Evolutionary conservation across 345 rosid genomes (phyloP).

Genomic region (Abelmoschus esculentus): DNA sequence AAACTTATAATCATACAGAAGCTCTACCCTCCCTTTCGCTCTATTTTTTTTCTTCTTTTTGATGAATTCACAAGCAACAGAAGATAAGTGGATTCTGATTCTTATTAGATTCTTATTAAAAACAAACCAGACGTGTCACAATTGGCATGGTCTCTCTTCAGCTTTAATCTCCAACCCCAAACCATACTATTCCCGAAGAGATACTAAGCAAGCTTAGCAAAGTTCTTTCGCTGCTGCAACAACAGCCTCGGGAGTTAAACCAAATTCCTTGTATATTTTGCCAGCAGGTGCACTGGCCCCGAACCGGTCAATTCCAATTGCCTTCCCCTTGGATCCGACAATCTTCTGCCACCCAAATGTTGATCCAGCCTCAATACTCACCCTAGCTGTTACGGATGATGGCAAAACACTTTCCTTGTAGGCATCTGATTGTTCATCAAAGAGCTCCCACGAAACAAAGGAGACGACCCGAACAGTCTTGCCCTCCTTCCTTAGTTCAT

Average conservation of each 20-base stretch:
- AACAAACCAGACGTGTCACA: conserved; percentile 20
- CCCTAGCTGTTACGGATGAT: conserved; percentile 63
- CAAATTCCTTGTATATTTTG: conserved; percentile 72
- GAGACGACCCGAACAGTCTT: conserved; percentile 92
- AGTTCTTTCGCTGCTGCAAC: conserved; percentile 65
- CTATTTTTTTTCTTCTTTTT: conserved; percentile 18
- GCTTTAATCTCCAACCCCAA: conserved; percentile 15
- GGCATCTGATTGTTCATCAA: conserved; percentile 59
- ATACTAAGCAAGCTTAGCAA: conserved; percentile 18
- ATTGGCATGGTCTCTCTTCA: conserved; percentile 11
- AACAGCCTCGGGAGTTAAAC: conserved; percentile 64
- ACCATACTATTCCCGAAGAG: not conserved
- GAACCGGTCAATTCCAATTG: conserved; percentile 70
- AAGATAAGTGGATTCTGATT: conserved; percentile 15
- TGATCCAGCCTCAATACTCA: conserved; percentile 86
- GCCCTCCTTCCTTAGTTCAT: conserved; percentile 74
- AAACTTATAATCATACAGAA: not conserved
- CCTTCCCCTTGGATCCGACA: conserved; percentile 67
- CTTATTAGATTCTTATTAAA: conserved; percentile 35
- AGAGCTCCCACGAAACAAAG: conserved; percentile 86
- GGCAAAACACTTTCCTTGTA: conserved; percentile 94
- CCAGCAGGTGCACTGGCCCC: conserved; percentile 96
- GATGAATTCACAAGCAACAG: conserved; percentile 17
- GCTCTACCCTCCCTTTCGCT: conserved; percentile 11
- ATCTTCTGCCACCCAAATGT: conserved; percentile 88